phyloP scores from a whole-genome alignment of 352 stramenopile species.

The Saprolegnia parasitica region DNA sequence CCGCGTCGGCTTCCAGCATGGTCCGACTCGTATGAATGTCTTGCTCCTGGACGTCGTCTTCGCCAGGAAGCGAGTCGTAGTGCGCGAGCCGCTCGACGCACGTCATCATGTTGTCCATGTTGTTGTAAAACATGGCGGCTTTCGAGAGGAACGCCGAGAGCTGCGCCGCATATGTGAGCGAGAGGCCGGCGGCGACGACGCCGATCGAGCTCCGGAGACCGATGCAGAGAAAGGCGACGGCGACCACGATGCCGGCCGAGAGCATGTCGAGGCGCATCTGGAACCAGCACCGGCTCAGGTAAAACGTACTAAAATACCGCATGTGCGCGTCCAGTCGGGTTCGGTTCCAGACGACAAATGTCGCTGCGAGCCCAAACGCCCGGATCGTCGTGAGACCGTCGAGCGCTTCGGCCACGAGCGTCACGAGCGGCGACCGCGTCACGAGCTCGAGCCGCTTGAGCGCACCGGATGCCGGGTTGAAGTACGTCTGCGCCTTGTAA shows the following conservation, averaged over 20 bases:
- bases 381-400: constrained; percentile 65
- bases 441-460: constrained; percentile 59
- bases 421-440: constrained; percentile 85
- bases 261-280: constrained; percentile 87
- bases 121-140: constrained; percentile 51
- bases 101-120: constrained; percentile 92
- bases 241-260: constrained; percentile 88
- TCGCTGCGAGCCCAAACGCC: constrained; percentile 48
- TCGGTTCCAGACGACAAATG: constrained; percentile 37
- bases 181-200: constrained; percentile 72
- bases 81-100: constrained; percentile 81
- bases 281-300: constrained; percentile 93
- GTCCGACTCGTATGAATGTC: too few species aligned
- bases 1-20: too few species aligned
- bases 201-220: constrained; percentile 41
- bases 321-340: constrained; percentile 56
- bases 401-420: constrained; percentile 87
- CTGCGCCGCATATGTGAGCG: constrained; percentile 73
- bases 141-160: constrained; percentile 75
- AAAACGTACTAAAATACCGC: constrained; percentile 86
- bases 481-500: constrained; percentile 52
- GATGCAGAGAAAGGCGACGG: constrained; percentile 44
- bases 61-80: constrained; percentile 31
- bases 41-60: constrained; percentile 14
- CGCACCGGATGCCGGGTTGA: constrained; percentile 55